Conservation (phyloP, 768 basidiomycete genomes). For the Neoboletus magnificus region DNA sequence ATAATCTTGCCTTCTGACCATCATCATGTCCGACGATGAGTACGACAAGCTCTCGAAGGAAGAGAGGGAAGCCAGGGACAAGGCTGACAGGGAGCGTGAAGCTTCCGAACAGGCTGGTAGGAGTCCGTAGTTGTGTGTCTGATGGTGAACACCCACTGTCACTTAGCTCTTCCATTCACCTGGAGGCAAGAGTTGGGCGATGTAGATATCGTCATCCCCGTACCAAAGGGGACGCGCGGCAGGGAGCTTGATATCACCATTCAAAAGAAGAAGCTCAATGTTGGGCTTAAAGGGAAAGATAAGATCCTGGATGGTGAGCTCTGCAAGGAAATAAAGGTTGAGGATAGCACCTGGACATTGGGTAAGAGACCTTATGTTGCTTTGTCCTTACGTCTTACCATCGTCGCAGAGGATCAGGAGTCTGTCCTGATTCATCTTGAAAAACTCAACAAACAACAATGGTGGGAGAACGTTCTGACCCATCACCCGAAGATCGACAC, state of each 20-base stretch:
- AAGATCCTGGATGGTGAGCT: conserved; percentile 87
- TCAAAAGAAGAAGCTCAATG: conserved; percentile 77
- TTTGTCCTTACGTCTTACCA: conserved; percentile 5
- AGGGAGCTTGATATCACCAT: conserved; percentile 72
- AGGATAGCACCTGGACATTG: conserved; percentile 96
- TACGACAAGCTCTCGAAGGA: conserved; percentile 76
- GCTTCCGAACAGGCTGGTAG: conserved; percentile 80
- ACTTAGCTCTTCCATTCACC: conserved; percentile 76
- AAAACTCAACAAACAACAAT: conserved; percentile 82
- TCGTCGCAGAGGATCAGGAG: conserved; percentile 67
- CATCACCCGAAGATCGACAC: conserved; percentile 98
- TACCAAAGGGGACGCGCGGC: conserved; percentile 84
- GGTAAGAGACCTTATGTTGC: conserved; percentile 48
- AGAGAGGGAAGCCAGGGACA: conserved; percentile 73
- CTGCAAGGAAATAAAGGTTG: conserved; percentile 90
- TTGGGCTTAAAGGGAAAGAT: conserved; percentile 83
- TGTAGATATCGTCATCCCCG: conserved; percentile 76
- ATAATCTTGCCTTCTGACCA: conserved; percentile 20
- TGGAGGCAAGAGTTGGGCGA: conserved; percentile 92
- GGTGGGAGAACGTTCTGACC: conserved; percentile 97
- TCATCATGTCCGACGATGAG: conserved; percentile 44
- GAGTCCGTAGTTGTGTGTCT: conserved; percentile 27
- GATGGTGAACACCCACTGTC: conserved; percentile 14
- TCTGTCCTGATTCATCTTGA: conserved; percentile 74
- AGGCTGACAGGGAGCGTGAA: conserved; percentile 65